Conservation (phyloP, 495 filamentous ascomycete species). For the Tuber brumale region DNA sequence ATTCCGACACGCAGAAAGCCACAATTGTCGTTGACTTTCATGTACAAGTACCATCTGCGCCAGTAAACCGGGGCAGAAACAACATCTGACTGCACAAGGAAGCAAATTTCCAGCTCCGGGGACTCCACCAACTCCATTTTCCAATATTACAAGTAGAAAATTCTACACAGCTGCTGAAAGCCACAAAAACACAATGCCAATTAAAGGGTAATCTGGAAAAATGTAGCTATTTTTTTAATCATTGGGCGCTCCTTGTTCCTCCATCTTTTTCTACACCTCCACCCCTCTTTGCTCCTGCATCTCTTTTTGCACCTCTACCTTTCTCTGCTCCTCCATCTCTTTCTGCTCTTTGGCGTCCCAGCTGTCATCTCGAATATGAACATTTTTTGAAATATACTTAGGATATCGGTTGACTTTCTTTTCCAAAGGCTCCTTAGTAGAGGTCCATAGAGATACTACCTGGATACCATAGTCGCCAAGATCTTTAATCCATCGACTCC, state of each 20-base stretch:
- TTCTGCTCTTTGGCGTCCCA: neutral
- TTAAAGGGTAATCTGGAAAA: neutral
- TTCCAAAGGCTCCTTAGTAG: neutral
- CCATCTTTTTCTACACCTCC: neutral
- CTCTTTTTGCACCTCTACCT: no score
- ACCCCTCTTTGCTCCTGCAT: neutral
- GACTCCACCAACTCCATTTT: neutral
- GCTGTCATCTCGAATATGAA: neutral
- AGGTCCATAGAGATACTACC: neutral
- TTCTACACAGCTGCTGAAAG: neutral
- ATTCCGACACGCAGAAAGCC: no score
- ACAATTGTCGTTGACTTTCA: no score
- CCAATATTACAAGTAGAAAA: neutral
- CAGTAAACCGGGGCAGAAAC: no score
- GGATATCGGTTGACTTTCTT: neutral
- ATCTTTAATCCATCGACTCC: neutral
- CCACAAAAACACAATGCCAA: neutral
- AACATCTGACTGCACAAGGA: neutral
- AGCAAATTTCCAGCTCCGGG: neutral
- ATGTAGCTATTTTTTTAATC: neutral
- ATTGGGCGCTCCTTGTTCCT: neutral
- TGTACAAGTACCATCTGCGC: no score
- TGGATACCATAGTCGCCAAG: neutral
- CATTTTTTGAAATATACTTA: neutral
- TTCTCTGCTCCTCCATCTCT: no score